A percentile compares a stretch with the other conserved stretches of the same genome.
These are phyloP conservation scores for Pinus taeda DNA, from an alignment of 75 land plant genomes.

Conservation along the genomic window DNA sequence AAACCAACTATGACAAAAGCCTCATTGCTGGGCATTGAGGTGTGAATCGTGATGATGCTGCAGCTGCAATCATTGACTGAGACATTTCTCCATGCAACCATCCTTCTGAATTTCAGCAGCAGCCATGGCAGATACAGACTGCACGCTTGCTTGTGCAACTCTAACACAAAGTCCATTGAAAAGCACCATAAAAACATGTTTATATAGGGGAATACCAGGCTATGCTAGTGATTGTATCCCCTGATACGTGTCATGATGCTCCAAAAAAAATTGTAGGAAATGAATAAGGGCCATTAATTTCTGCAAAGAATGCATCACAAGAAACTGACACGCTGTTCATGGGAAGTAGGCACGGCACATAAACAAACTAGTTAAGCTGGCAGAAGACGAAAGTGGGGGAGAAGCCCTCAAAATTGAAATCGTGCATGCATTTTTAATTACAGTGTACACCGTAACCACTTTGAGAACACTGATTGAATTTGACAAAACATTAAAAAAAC, in stretches of 20 bases:
- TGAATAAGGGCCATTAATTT: no score
- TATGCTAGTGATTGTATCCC: background rate
- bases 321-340: no score
- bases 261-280: no score
- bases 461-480: background rate
- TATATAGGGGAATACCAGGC: background rate
- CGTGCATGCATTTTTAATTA: background rate
- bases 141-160: background rate
- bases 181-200: background rate
- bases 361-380: background rate
- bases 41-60: constrained; percentile 11
- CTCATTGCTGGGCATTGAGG: background rate
- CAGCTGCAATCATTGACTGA: constrained; percentile 4
- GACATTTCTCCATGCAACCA: background rate
- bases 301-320: no score
- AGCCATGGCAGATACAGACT: background rate
- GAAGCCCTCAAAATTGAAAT: background rate
- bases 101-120: no score
- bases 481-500: background rate
- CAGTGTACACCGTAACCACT: no score
- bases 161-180: background rate
- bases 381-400: background rate
- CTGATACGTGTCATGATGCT: no score
- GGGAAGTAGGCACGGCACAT: background rate
- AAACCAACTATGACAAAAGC: background rate